phyloP scores from a whole-genome alignment of 2,329 filamentous ascomycete species.

The Botrytis hyacinthi region DNA sequence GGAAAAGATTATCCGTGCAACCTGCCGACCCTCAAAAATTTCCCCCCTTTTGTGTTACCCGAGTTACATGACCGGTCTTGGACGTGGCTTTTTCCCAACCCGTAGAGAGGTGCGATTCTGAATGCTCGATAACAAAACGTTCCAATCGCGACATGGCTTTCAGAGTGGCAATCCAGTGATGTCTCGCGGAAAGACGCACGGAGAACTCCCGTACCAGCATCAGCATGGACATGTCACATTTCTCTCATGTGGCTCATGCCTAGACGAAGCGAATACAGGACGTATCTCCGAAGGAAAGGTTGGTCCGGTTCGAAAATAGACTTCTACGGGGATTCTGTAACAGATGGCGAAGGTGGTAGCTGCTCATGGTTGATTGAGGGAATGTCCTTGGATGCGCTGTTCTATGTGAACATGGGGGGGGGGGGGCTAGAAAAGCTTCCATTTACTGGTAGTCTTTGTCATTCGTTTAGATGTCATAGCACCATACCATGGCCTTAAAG shows the following conservation, averaged over 20 bases:
- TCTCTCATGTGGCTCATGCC: not conserved
- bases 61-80: not conserved
- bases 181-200: not conserved
- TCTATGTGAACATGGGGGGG: too few species aligned
- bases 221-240: not conserved
- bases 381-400: not conserved
- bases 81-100: not conserved
- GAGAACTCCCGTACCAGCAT: not conserved
- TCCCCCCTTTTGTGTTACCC: not conserved
- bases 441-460: not conserved
- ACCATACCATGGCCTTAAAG: too few species aligned
- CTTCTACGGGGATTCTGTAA: not conserved
- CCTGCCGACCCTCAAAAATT: not conserved
- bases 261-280: not conserved
- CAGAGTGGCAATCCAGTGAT: not conserved
- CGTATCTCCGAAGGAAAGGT: not conserved
- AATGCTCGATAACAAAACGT: not conserved
- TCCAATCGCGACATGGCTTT: too few species aligned
- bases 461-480: too few species aligned
- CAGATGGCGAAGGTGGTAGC: not conserved
- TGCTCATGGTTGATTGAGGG: not conserved
- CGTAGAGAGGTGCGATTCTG: not conserved
- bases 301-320: not conserved
- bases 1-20: not conserved
- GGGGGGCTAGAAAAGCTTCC: not conserved